A percentile compares a stretch with the other conserved stretches of the same genome.
Conservation (phyloP, 2,329 filamentous ascomycete species). For the Didymella lethalis region DNA sequence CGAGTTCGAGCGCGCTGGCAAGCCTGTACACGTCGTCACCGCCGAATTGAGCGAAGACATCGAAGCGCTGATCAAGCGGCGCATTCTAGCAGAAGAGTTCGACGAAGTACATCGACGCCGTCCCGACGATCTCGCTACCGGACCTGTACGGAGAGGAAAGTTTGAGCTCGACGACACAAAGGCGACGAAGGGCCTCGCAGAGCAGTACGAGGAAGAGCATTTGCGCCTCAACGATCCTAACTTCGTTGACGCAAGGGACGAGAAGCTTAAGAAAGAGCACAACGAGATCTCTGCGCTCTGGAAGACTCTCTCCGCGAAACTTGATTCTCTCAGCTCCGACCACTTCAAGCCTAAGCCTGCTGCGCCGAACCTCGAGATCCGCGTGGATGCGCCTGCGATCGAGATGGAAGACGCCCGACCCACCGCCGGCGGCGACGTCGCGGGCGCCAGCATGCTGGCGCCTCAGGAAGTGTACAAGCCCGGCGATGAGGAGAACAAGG, state of each 20-base stretch:
- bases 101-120: conserved; percentile 87
- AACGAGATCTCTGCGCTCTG: conserved; percentile 83
- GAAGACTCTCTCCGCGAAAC: conserved; percentile 78
- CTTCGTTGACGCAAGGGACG: conserved; percentile 81
- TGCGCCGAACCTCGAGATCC: conserved; percentile 81
- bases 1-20: conserved; percentile 94
- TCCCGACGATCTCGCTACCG: conserved; percentile 73
- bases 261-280: conserved; percentile 83
- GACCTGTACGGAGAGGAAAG: conserved; percentile 72
- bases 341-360: conserved; percentile 92
- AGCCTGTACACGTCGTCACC: conserved; percentile 93
- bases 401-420: conserved; percentile 96
- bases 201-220: conserved; percentile 94
- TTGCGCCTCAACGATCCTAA: conserved; percentile 78
- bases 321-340: conserved; percentile 91
- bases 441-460: conserved; percentile 76
- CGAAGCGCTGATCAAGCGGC: conserved; percentile 91
- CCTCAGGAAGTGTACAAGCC: conserved; percentile 93
- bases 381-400: conserved; percentile 89
- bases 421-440: conserved; percentile 77
- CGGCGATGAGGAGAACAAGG: conserved; percentile 70
- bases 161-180: conserved; percentile 88
- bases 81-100: conserved; percentile 88
- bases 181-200: conserved; percentile 84
- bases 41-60: conserved; percentile 89